Base-by-base conservation (phyloP, 2,329 filamentous ascomycete species). In the Fusarium sacchari region DNA sequence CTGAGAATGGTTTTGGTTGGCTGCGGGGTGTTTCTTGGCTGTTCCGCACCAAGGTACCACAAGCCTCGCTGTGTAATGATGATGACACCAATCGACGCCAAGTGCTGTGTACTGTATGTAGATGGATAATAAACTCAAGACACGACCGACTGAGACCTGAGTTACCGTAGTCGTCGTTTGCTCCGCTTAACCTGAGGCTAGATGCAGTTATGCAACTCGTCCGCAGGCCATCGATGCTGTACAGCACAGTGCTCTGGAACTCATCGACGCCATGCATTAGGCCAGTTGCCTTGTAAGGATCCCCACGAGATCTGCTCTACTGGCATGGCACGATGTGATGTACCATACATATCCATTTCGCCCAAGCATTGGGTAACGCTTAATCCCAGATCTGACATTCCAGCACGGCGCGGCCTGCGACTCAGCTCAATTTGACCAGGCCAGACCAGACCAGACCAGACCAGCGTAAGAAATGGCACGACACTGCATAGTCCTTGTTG, bases 241-340 rank as follows among this genome's bases (percentile, higher is more conserved):
- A 56, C 71, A 69, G 53, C 52, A 52, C 71, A 69, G 60, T 63
- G 26, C 49, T 59, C 57, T 65, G 46, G 61, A 73, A 49, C 61
- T 67, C 71, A 70, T 57, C 59, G 61, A 64, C 67, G 73, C 71
- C 75, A 77, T 71, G 75, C 75, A 77, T 77, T 74, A 73, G 74
- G 59, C 60, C 20, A 53, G 49, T 60, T 65, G 53, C 62, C 57
- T 64, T 71, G 60, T 64, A 74, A 67, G 69, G 73, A 77, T 73
- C 75, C 60, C 75, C 69, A 53, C 71, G 64, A 77, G 75, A 77
- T 77, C 75, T 75, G 64, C 71, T 69, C 50, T 65, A 52, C 39
- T 43, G 58, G 40, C 36, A 37, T 43, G 62, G 55, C 36, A 28
- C 47, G 59, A 59, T 58, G 71, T 26, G 64, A 28, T 58, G 49